These are phyloP conservation scores for Thraustochytrium sp. DNA, from an alignment of 352 stramenopile species.

Conservation along the genomic window DNA sequence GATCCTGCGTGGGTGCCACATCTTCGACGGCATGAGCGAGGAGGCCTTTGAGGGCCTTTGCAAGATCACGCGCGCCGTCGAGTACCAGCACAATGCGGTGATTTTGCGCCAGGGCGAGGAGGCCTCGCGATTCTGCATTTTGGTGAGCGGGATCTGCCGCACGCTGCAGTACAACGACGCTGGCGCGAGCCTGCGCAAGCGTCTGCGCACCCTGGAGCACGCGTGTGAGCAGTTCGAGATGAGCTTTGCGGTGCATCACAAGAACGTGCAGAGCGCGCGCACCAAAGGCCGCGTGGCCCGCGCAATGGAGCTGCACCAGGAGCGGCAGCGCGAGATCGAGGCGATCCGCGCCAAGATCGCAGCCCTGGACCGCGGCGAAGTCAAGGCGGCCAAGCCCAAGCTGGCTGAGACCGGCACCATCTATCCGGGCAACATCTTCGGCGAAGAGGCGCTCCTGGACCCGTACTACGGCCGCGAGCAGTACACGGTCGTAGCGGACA, in stretches of 20 bases:
- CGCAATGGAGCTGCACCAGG: neutral
- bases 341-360: neutral
- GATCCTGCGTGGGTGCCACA: neutral
- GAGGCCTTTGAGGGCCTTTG: conserved; percentile 2
- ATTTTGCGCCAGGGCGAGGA: conserved; percentile 21
- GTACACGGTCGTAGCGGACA: conserved; percentile 39
- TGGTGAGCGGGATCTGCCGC: conserved; percentile 30
- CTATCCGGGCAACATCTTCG: conserved; percentile 35
- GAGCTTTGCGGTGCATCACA: conserved; percentile 24
- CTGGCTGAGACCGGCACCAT: conserved; percentile 8
- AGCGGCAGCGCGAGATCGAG: neutral
- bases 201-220: neutral
- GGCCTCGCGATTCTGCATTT: conserved; percentile 36
- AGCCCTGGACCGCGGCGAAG: neutral
- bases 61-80: neutral
- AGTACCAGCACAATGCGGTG: conserved; percentile 19
- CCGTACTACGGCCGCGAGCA: conserved; percentile 29
- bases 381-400: neutral
- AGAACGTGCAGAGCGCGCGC: neutral
- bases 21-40: conserved; percentile 1
- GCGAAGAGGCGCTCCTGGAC: conserved; percentile 27
- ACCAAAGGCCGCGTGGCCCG: neutral
- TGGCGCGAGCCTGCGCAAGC: neutral
- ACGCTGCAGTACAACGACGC: neutral
- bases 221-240: conserved; percentile 18